phyloP scores from a whole-genome alignment of 140 eudicot species.

The Flaveria floridana region DNA sequence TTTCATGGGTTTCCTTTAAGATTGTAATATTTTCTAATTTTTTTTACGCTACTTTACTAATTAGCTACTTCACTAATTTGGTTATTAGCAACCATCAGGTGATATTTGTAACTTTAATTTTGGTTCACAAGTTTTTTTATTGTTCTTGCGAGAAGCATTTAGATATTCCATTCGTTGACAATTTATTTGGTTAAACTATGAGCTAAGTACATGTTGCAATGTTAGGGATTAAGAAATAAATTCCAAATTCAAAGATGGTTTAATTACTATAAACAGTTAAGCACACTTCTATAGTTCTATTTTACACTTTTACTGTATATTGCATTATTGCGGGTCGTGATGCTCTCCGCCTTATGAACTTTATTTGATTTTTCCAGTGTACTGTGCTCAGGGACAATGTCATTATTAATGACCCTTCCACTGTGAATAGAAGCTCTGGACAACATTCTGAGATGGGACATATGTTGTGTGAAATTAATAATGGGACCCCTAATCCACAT shows the following conservation, averaged over 20 bases:
- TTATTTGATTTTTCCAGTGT: constrained; percentile 82
- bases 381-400: constrained; percentile 88
- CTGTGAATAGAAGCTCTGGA: constrained; percentile 35
- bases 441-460: constrained; percentile 30
- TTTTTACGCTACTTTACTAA: neutral
- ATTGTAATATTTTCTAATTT: neutral
- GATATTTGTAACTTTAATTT: neutral
- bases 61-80: neutral
- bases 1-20: neutral
- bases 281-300: neutral
- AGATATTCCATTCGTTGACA: neutral
- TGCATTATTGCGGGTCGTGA: constrained; percentile 17
- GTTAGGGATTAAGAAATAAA: neutral
- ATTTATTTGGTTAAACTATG: neutral
- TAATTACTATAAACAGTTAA: neutral
- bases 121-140: neutral
- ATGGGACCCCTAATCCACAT: constrained; percentile 33
- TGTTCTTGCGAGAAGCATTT: neutral
- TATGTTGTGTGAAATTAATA: constrained; percentile 20
- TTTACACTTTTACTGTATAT: neutral
- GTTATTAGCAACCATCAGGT: neutral
- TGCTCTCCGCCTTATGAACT: constrained; percentile 50
- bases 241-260: neutral
- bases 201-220: neutral
- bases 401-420: constrained; percentile 45